A percentile compares a stretch with the other conserved stretches of the same genome.
phyloP scores from a whole-genome alignment of 345 rosid species.

The Rhodomyrtus tomentosa region DNA sequence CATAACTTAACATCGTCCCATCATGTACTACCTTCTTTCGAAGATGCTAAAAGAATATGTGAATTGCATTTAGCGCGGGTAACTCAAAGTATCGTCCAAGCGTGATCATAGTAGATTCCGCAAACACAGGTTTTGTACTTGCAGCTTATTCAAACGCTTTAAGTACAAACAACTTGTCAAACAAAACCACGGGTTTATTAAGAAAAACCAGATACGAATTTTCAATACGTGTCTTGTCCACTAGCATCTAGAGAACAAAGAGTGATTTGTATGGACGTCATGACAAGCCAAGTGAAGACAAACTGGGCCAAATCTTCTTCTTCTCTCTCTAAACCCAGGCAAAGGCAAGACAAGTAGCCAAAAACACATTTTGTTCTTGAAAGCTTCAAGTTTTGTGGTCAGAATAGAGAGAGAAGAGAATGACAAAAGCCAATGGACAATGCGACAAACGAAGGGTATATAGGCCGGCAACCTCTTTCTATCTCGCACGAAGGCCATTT shows the following conservation, averaged over 20 bases:
- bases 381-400: neutral
- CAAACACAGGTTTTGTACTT: neutral
- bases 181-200: neutral
- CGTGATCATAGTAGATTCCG: neutral
- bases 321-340: neutral
- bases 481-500: neutral
- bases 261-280: neutral
- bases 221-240: neutral
- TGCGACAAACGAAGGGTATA: neutral
- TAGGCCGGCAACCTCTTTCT: neutral
- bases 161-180: neutral
- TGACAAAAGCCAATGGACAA: neutral
- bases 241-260: neutral
- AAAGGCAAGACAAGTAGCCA: neutral
- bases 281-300: neutral
- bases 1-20: neutral
- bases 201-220: neutral
- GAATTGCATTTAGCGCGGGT: neutral
- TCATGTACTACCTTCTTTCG: neutral
- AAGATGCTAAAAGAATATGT: neutral
- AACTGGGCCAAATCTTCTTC: neutral
- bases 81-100: neutral
- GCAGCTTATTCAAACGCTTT: neutral
- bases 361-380: neutral
- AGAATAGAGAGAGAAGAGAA: neutral